Base-by-base conservation (phyloP, 441 rosid genomes). In the Manihot esculenta region DNA sequence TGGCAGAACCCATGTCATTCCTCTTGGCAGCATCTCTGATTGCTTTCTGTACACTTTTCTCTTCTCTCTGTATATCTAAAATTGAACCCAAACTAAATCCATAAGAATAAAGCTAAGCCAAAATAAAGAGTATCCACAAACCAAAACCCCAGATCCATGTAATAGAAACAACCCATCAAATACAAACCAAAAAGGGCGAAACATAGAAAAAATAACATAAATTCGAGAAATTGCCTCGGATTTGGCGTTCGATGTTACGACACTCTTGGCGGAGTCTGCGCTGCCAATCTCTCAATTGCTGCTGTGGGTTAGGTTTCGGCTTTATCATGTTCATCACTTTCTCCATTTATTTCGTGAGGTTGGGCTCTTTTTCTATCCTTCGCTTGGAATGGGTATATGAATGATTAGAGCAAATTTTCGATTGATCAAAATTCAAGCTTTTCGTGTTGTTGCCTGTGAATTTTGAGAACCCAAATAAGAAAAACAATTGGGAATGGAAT, bases 191-290 rank as follows among this genome's bases (percentile, higher is more conserved):
- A 33, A 23, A 62, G 10, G 14, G n/a, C 7, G 6, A 15, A 8
- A 26, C 2, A n/a, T n/a, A 10, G 58, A 21, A 50, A 15, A 47
- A 30, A 33, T 53, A 24, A 33, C 27, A 38, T 35, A 18, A 60
- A 38, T 18, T 4, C 41, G 7, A 26, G 44, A 5, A 60, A 42
- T 66, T 72, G 77, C 96, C 98, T 85, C 94, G 81, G 78, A 92
- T 92, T 82, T 92, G 94, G 71, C 98, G 97, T 69, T 93, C 98
- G 64, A 90, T 89, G 83, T 88, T 88, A 73, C 95, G 93, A 59
- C 85, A 82, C 78, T 90, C 97, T 62, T 93, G 97, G 27, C 98
- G 91, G 23, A 90, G 94, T 70, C 83, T 82, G 21, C 91, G 92
- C 74, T 93, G 97, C 98, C 95, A 93, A 82, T 93, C 98, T 71